Percentiles rank a stretch among this genome's conserved stretches.
phyloP scores from a whole-genome alignment of 768 basidiomycete genomes.

The Boletus reticuloceps region DNA sequence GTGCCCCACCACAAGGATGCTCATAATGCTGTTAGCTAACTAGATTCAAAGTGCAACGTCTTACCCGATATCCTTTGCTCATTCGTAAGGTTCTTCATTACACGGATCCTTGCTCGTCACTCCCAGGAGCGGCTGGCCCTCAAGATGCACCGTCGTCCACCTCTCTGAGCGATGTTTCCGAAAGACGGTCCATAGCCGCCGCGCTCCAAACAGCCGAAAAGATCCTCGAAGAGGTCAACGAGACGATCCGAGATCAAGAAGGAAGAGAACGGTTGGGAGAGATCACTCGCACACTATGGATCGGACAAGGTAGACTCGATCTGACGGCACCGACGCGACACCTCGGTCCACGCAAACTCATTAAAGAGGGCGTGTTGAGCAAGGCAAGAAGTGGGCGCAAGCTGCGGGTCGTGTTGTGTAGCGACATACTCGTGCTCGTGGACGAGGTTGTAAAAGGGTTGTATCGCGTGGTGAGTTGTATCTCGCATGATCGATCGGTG shows the following conservation, averaged over 20 bases:
- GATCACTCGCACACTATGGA: constrained; percentile 81
- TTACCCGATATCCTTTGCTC: constrained; percentile 90
- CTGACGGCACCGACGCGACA: constrained; percentile 86
- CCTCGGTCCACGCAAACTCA: constrained; percentile 74
- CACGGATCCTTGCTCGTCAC: constrained; percentile 50
- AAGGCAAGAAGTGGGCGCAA: constrained; percentile 86
- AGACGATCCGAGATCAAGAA: constrained; percentile 83
- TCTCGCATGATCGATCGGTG: not conserved
- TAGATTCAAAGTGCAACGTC: constrained; percentile 75
- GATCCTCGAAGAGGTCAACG: constrained; percentile 81
- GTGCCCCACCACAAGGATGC: constrained; percentile 19
- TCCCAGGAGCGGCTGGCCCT: not conserved
- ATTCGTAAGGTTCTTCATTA: constrained; percentile 84
- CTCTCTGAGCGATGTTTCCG: constrained; percentile 34
- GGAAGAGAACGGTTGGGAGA: constrained; percentile 68
- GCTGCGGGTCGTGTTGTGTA: constrained; percentile 78
- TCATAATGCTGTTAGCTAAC: not conserved
- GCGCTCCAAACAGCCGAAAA: constrained; percentile 66
- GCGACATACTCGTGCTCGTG: constrained; percentile 84
- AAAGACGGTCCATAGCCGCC: constrained; percentile 50
- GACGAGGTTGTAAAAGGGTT: constrained; percentile 67
- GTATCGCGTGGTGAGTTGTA: constrained; percentile 73
- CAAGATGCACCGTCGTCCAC: not conserved
- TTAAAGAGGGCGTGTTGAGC: constrained; percentile 73
- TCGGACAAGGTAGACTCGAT: constrained; percentile 85